These are phyloP conservation scores for Phytopythium chamaehyphon DNA, from an alignment of 352 stramenopile species.

Conservation along the genomic window DNA sequence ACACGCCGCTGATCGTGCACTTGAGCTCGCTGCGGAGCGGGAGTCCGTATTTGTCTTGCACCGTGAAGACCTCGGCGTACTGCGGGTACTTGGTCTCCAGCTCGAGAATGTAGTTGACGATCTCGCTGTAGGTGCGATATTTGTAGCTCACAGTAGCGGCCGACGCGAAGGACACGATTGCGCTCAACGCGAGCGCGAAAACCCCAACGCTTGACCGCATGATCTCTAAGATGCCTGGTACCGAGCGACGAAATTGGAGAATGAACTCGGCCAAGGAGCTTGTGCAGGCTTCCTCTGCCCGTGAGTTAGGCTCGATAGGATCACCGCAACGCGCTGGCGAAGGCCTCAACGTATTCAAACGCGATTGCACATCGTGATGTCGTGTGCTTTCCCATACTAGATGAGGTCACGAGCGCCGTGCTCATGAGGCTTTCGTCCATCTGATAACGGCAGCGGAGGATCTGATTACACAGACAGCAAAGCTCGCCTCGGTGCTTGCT, in stretches of 20 bases:
- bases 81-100: slow-evolving; percentile 54
- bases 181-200: slow-evolving; percentile 2
- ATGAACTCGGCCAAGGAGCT: slow-evolving; percentile 1
- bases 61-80: slow-evolving; percentile 75
- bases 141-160: slow-evolving; percentile 20
- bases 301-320: too few species aligned
- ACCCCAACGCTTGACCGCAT: slow-evolving; percentile 13
- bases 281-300: too few species aligned
- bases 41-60: slow-evolving; percentile 73
- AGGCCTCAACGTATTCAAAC: too few species aligned
- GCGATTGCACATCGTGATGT: not conserved
- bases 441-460: not conserved
- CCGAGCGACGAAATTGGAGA: slow-evolving; percentile 6
- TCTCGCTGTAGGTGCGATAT: slow-evolving; percentile 70
- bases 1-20: slow-evolving; percentile 36
- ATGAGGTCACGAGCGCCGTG: too few species aligned
- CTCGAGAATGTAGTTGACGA: slow-evolving; percentile 51
- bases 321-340: too few species aligned
- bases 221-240: not conserved
- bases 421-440: not conserved
- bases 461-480: slow-evolving; percentile 1
- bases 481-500: too few species aligned
- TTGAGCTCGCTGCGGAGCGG: slow-evolving; percentile 42
- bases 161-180: not conserved
- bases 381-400: not conserved